phyloP scores from a whole-genome alignment of 208 protist genomes.

The Leishmania mexicana region DNA sequence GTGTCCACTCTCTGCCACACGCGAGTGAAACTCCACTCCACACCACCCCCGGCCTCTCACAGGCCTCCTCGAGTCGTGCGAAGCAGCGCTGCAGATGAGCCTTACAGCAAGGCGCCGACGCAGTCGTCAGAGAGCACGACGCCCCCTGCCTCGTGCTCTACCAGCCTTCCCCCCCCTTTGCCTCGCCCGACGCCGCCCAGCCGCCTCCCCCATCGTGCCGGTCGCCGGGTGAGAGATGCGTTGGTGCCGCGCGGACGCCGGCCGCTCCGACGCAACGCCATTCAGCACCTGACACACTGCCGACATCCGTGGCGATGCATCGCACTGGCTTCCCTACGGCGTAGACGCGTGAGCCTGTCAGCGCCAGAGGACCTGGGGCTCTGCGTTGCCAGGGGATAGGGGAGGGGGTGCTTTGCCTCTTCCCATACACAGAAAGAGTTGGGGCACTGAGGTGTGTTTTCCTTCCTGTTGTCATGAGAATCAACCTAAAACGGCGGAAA shows the following conservation, averaged over 20 bases:
- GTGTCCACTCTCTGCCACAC: neutral
- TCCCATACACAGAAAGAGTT: neutral
- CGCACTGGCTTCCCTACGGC: neutral
- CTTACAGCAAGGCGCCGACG: neutral
- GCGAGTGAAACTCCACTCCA: neutral
- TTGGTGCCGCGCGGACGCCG: neutral
- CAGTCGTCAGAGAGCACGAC: no score
- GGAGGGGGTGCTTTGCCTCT: neutral
- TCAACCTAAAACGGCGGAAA: neutral
- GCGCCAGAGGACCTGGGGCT: neutral
- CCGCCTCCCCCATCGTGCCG: neutral
- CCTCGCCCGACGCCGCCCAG: neutral
- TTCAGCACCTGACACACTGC: neutral
- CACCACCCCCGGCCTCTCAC: neutral
- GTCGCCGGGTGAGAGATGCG: neutral
- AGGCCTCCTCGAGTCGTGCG: neutral
- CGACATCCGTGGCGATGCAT: neutral
- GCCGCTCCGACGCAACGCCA: neutral
- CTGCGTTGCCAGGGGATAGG: neutral
- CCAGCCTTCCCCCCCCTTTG: no score
- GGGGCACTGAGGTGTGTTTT: neutral
- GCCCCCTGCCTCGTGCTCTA: no score
- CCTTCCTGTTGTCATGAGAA: no score
- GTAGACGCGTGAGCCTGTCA: neutral
- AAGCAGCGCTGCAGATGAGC: neutral